phyloP scores from a whole-genome alignment of 768 basidiomycete genomes.

The Pluteus cervinus region DNA sequence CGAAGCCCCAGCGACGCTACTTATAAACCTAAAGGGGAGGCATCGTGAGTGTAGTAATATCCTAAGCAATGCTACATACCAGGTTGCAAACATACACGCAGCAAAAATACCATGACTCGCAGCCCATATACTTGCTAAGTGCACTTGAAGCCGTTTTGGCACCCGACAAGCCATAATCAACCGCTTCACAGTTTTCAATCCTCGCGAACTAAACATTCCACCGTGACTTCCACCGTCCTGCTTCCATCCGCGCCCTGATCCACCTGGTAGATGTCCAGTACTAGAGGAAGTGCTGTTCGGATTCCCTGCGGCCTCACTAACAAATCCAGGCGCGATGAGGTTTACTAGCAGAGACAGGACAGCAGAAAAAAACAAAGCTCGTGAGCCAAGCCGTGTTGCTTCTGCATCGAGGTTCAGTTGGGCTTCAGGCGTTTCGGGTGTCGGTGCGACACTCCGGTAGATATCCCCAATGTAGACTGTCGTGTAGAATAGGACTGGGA shows the following conservation, averaged over 20 bases:
- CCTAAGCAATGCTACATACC: constrained; percentile 45
- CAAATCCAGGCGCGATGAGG: constrained; percentile 65
- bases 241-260: too few relatives aligned
- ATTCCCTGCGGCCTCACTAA: constrained; percentile 27
- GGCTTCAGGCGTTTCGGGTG: constrained; percentile 16
- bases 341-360: constrained; percentile 63
- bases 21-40: constrained; percentile 50
- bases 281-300: too few relatives aligned
- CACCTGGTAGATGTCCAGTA: too few relatives aligned
- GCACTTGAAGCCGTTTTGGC: constrained; percentile 44
- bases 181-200: constrained; percentile 7
- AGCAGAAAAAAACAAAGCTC: constrained; percentile 77
- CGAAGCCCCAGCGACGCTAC: constrained; percentile 65
- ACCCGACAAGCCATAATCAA: constrained; percentile 21
- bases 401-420: constrained; percentile 46
- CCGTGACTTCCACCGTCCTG: too few relatives aligned
- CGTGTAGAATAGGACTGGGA: constrained; percentile 85
- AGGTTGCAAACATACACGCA: constrained; percentile 72
- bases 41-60: not conserved
- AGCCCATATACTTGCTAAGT: constrained; percentile 74
- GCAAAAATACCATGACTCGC: constrained; percentile 70
- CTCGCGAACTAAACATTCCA: too few relatives aligned
- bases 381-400: constrained; percentile 77
- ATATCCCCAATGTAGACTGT: constrained; percentile 86
- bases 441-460: constrained; percentile 48